These are phyloP conservation scores for Capsicum chinense DNA, from an alignment of 257 asterid species.

Conservation along the genomic window DNA sequence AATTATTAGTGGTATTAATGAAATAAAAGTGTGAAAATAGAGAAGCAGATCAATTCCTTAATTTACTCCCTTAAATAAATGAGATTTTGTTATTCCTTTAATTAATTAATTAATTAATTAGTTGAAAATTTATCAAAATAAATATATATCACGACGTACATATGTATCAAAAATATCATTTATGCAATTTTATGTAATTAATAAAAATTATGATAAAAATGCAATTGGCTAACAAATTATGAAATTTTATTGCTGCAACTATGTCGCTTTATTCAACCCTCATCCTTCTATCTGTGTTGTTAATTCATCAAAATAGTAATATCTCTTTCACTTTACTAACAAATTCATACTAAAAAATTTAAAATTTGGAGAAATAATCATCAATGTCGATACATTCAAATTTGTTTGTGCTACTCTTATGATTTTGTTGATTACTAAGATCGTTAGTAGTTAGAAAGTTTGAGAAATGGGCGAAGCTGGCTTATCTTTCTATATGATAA, in stretches of 20 bases:
- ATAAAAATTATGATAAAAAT: too few relatives aligned
- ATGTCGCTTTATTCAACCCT: background rate
- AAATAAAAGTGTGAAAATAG: too few relatives aligned
- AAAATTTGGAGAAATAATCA: background rate
- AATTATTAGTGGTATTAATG: too few relatives aligned
- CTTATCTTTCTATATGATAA: background rate
- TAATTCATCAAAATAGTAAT: slow-evolving; percentile 16
- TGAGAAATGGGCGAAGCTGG: background rate
- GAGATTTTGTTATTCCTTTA: too few relatives aligned
- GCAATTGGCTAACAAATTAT: too few relatives aligned
- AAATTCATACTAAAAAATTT: background rate
- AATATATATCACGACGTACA: too few relatives aligned
- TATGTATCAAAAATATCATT: too few relatives aligned
- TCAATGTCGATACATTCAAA: background rate
- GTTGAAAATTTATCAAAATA: too few relatives aligned
- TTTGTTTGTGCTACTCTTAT: background rate
- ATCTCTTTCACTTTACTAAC: background rate
- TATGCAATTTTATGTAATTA: too few relatives aligned
- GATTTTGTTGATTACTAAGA: background rate
- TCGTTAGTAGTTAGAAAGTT: background rate
- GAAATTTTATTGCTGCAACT: background rate
- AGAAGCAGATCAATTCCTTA: too few relatives aligned
- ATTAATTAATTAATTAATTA: too few relatives aligned
- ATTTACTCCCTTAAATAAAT: too few relatives aligned
- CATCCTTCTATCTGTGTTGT: background rate